Evolutionary conservation across 495 filamentous ascomycete genomes (phyloP), one percentile per base, ranked within the genome.

Genomic region (Xylaria venustula): DNA sequence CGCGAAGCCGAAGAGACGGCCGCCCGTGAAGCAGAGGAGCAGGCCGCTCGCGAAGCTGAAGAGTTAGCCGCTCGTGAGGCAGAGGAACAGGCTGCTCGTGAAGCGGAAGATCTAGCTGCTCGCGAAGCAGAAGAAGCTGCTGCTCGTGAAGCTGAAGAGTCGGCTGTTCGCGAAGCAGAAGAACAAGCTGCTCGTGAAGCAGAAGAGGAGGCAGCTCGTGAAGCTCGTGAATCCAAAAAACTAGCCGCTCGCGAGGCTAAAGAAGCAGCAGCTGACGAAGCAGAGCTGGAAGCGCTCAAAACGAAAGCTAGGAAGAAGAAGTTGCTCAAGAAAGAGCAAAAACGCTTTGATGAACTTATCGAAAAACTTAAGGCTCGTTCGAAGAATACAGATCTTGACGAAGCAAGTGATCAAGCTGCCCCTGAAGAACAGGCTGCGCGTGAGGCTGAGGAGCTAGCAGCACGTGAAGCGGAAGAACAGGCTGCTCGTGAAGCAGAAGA

Each of bases 51-150:
- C n/a, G 55, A 58, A 34, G 58, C 36, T 42, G 58, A 63, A 58
- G 49, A 68, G 58, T 54, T 60, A 46, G 64, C 64, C 28, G 53
- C 61, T n/a, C 66, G 64, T 34, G 66, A 70, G 49, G 69, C 69
- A 3, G 74, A 78, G 45, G 75, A 80, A 58, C 59, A 68, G 41
- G 69, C 71, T 14, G 28, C 54, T 2, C 51, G 44, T 1, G 55
- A 63, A 41, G 54, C 52, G 0, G 71, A 75, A 34, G 72, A 75
- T 30, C 58, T 68, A 50, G 65, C 65, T 5, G 68, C 61, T 8
- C 62, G 64, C 1, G 69, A 52, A 52, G 23, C 8, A 7, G 46
- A 49, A n/a, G 28, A 26, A 49, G 2, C 47, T 42, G 62, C 48
- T 23, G 48, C 25, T 14, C 67, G 59, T 12, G 66, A 67, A 44